Conservation (phyloP, 768 basidiomycete species). For the Calocybe cyanea region DNA sequence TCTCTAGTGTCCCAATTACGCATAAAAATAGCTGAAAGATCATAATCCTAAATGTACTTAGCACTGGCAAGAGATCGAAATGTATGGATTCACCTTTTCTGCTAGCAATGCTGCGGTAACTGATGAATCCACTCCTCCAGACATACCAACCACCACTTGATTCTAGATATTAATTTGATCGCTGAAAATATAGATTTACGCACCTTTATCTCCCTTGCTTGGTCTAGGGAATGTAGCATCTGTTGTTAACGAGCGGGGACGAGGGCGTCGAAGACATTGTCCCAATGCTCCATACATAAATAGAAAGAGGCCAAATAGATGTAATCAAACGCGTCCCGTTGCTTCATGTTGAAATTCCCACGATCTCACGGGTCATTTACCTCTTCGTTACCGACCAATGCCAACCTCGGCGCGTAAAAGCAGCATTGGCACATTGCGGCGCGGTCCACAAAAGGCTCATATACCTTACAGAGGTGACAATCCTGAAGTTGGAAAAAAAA, state of each 20-base stretch:
- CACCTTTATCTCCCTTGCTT: conserved; percentile 30
- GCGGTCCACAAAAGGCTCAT: conserved; percentile 62
- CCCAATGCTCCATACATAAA: conserved; percentile 12
- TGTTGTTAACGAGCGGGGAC: conserved; percentile 11
- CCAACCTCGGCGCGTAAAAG: conserved; percentile 44
- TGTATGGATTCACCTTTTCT: conserved; percentile 44
- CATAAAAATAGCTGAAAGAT: conserved; percentile 91
- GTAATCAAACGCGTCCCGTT: conserved; percentile 15
- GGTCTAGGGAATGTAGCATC: conserved; percentile 13
- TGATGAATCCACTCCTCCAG: conserved; percentile 93
- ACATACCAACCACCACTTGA: conserved; percentile 88
- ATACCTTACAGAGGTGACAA: conserved; percentile 79
- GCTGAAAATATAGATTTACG: not conserved
- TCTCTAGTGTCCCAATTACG: conserved; percentile 92
- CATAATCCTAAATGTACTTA: conserved; percentile 53
- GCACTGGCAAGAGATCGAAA: no score
- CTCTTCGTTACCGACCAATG: conserved; percentile 23
- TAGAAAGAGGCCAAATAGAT: conserved; percentile 14
- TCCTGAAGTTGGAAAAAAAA: conserved; percentile 74
- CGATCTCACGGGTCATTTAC: no score
- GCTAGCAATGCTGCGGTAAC: conserved; percentile 78
- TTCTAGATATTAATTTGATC: no score
- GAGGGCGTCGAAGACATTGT: conserved; percentile 14
- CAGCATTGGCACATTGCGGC: conserved; percentile 42
- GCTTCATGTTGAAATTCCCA: conserved; percentile 10